Percentiles rank a stretch among this genome's conserved stretches.
phyloP scores from a whole-genome alignment of 306 rosid species.

The Amphicarpaea edgeworthii region DNA sequence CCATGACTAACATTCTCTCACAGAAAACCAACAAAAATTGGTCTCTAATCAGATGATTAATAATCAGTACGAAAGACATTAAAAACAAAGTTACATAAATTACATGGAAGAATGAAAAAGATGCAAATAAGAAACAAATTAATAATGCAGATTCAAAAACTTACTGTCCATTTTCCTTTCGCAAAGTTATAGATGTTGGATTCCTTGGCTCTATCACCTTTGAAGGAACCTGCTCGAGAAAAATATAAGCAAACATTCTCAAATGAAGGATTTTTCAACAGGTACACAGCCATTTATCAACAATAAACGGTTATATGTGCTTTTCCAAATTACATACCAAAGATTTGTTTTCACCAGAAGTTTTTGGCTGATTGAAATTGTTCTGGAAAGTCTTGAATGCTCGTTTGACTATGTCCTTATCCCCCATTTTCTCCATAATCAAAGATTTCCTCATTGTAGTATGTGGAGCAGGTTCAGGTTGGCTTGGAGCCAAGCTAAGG shows the following conservation, averaged over 20 bases:
- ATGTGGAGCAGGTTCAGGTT: constrained; percentile 53
- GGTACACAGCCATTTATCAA: too few species aligned
- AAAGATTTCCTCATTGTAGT: constrained; percentile 60
- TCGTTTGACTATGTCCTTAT: constrained; percentile 82
- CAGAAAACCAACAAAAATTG: background rate
- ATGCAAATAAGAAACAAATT: constrained; percentile 10
- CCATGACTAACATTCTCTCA: constrained; percentile 19
- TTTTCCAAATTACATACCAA: constrained; percentile 38
- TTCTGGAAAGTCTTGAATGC: constrained; percentile 83
- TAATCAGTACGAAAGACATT: constrained; percentile 16
- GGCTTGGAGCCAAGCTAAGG: constrained; percentile 57
- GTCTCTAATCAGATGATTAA: background rate
- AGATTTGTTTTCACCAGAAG: constrained; percentile 55
- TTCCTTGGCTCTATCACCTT: constrained; percentile 59
- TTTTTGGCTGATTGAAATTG: constrained; percentile 56
- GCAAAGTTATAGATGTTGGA: constrained; percentile 48
- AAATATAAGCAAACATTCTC: constrained; percentile 11
- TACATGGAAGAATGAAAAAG: background rate
- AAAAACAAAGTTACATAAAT: background rate
- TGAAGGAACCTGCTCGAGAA: constrained; percentile 56
- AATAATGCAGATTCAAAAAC: constrained; percentile 33
- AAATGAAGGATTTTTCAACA: background rate
- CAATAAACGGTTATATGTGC: background rate
- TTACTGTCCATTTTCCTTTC: constrained; percentile 68
- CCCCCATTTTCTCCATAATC: constrained; percentile 86